Conservation (phyloP, 192 early-diverging fungal genomes). For the Spizellomyces punctatus region DNA sequence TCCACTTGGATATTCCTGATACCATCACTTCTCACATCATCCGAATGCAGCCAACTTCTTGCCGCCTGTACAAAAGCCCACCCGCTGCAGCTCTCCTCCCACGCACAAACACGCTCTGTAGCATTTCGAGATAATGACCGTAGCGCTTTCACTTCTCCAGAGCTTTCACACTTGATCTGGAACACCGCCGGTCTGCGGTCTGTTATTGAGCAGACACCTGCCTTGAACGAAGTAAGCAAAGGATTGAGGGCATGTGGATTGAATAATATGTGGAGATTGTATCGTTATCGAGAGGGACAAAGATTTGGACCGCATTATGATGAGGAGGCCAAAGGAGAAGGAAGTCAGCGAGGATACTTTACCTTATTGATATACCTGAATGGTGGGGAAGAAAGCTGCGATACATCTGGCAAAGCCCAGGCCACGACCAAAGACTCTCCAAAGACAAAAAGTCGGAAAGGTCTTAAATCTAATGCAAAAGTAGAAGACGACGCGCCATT, state of each 20-base stretch:
- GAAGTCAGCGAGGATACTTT: not conserved
- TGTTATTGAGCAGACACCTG: not conserved
- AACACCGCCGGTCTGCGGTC: not conserved
- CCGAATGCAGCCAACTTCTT: not conserved
- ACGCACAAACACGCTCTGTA: slow-evolving; percentile 1
- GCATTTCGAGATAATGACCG: slow-evolving; percentile 11
- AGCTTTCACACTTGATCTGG: slow-evolving; percentile 10
- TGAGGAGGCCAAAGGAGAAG: slow-evolving; percentile 5
- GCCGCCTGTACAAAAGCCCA: not conserved
- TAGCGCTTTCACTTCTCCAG: not conserved
- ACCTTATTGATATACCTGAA: slow-evolving; percentile 12
- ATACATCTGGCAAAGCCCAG: not conserved
- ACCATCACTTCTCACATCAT: not conserved
- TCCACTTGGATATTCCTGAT: not conserved
- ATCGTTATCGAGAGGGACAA: slow-evolving; percentile 6
- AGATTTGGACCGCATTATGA: slow-evolving; percentile 17
- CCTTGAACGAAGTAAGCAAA: not conserved
- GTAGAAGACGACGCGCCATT: not conserved
- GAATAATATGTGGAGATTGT: slow-evolving; percentile 8
- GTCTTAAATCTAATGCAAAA: not conserved
- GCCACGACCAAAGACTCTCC: not conserved
- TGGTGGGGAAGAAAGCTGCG: not conserved
- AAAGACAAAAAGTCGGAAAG: not conserved
- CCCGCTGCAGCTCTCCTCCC: not conserved
- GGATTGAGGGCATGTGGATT: not conserved